A percentile compares a stretch with the other conserved stretches of the same genome.
phyloP scores from a whole-genome alignment of 2,329 filamentous ascomycete genomes.

The Monosporascus sp. region DNA sequence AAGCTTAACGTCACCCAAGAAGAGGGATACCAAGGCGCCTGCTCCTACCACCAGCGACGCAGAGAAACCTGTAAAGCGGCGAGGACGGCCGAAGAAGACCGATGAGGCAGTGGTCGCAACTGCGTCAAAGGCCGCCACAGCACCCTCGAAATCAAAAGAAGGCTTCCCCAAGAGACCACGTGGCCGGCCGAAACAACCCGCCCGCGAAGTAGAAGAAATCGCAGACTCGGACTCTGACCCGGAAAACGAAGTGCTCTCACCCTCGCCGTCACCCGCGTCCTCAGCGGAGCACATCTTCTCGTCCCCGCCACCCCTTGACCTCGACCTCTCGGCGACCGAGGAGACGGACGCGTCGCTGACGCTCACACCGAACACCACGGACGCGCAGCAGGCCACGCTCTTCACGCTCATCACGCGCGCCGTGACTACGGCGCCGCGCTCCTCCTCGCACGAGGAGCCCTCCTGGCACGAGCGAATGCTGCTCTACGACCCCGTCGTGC shows the following conservation, averaged over 20 bases:
- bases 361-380: constrained; percentile 29
- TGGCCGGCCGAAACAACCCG: constrained; percentile 23
- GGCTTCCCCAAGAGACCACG: constrained; percentile 13
- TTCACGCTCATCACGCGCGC: constrained; percentile 51
- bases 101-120: constrained; percentile 4
- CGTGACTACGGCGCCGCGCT: constrained; percentile 44
- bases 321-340: constrained; percentile 38
- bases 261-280: constrained; percentile 27
- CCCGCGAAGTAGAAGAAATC: constrained; percentile 37
- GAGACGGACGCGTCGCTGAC: constrained; percentile 41
- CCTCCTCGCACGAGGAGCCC: constrained; percentile 43
- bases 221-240: constrained; percentile 49
- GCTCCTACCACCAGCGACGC: not conserved
- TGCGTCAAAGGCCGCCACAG: not conserved
- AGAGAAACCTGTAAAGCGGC: constrained; percentile 28
- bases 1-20: constrained; percentile 9
- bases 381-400: constrained; percentile 36
- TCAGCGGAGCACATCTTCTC: constrained; percentile 36
- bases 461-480: constrained; percentile 92
- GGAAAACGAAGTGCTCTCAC: constrained; percentile 29
- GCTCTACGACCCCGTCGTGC: constrained; percentile 82
- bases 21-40: constrained; percentile 3
- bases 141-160: not conserved
- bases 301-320: constrained; percentile 35
- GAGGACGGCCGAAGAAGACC: constrained; percentile 38